Base-by-base conservation (phyloP, 2,329 filamentous ascomycete species). In the Claviceps cyperi region DNA sequence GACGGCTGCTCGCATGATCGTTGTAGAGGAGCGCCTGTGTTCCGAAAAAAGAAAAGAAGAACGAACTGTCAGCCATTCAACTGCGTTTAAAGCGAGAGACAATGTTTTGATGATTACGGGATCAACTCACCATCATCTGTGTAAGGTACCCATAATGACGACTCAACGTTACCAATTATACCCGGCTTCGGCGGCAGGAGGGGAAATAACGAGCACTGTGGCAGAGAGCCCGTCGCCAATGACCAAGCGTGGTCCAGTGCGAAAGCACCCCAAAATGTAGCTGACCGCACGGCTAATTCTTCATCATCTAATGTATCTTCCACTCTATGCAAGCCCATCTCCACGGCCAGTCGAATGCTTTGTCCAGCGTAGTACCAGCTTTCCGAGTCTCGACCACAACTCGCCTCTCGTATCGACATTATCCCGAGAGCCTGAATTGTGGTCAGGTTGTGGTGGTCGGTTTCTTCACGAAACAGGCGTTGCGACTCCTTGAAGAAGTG, bases 381-480 rank as follows among this genome's bases (percentile, higher is more conserved):
- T 55, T 83, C 79, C 32, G 81, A 85, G 58, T 87, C 81, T 36
- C 83, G 73, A 0, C 83, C 83, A 54, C 79, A 81, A 58, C 83
- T 86, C 3, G 81, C 82, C 65, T 89, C 83, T 41, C 84, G 71
- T 54, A 87, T 80, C 5, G 81, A 82, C 82, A 90, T 85, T 57
- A 89, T 77, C 5, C 83, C 83, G 17, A 89, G 67, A 1, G 84
- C 84, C 66, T 89, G 84, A 43, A 86, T 81, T 4, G 81, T 86
- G 2, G 83, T 85, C 32, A 88, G 65, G 6, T 64, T 75, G 53
- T 84, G 77, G 48, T 78, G 76, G 52, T 84, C 69, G 2, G 67
- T 62, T 54, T 80, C 75, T 50, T 76, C 67, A 50, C 75, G 69
- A 32, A 86, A 71, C 0, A 87, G 68, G 9, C 80, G 70, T 53